These are phyloP conservation scores for Tulasnella sp. DNA, from an alignment of 768 basidiomycete genomes.

Conservation along the genomic window DNA sequence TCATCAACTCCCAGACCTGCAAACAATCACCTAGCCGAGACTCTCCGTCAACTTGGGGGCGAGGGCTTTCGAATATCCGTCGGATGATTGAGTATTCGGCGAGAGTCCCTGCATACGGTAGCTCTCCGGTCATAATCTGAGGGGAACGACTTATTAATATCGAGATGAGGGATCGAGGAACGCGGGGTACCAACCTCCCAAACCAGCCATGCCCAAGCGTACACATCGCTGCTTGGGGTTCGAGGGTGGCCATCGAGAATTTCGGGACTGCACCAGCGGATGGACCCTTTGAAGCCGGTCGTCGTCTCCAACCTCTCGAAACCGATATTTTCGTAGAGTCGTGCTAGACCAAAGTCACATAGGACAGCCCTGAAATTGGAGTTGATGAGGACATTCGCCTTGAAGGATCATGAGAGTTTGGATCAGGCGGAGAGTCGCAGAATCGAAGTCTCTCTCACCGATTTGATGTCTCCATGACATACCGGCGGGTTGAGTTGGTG, in stretches of 20 bases:
- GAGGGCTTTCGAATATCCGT: background rate
- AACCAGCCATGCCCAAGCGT: constrained; percentile 9
- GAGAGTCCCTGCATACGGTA: background rate
- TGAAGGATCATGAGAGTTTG: background rate
- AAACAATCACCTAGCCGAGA: background rate
- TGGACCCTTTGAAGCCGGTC: constrained; percentile 15
- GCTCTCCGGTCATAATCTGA: background rate
- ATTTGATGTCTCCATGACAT: constrained; percentile 20
- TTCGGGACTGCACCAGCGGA: constrained; percentile 18
- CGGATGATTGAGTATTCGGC: background rate
- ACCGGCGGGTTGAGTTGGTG: constrained; percentile 12
- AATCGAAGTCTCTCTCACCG: background rate
- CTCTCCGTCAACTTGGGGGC: background rate
- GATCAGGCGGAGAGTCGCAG: background rate
- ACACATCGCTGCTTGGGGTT: constrained; percentile 4
- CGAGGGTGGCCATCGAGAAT: constrained; percentile 6
- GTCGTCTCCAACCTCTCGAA: background rate
- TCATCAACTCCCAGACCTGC: constrained; percentile 1
- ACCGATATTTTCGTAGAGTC: background rate
- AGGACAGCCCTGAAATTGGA: background rate
- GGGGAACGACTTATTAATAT: background rate
- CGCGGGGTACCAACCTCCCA: background rate
- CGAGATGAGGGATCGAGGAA: background rate
- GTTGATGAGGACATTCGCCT: constrained; percentile 19
- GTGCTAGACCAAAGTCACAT: constrained; percentile 16